Evolutionary conservation across 2,329 filamentous ascomycete genomes (phyloP).

Genomic region (Claviceps africana): DNA sequence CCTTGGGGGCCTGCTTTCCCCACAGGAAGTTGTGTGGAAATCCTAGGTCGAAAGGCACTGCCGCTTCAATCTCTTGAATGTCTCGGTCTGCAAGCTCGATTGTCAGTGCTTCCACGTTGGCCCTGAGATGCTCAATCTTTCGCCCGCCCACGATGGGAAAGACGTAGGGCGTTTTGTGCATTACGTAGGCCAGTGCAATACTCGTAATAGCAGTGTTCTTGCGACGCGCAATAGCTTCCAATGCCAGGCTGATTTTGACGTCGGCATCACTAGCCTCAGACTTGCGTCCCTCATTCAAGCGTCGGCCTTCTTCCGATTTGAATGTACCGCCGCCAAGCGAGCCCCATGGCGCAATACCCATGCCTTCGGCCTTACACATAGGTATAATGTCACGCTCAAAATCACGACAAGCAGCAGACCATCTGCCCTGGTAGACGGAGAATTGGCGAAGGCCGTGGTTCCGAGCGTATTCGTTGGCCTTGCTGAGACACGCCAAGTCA

Average conservation of each 20-base stretch:
- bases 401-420: conserved; percentile 25
- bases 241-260: conserved; percentile 28
- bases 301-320: conserved; percentile 24
- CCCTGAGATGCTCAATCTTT: conserved; percentile 54
- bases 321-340: conserved; percentile 36
- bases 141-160: conserved; percentile 61
- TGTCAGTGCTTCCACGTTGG: conserved; percentile 54
- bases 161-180: conserved; percentile 57
- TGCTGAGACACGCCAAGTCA: conserved; percentile 19
- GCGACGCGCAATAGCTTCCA: conserved; percentile 35
- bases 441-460: conserved; percentile 58
- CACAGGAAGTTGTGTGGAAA: conserved; percentile 52
- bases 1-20: conserved; percentile 21
- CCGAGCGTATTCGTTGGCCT: conserved; percentile 55
- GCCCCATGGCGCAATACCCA: conserved; percentile 47
- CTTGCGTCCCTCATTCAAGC: conserved; percentile 22
- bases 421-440: conserved; percentile 32
- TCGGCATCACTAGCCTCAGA: conserved; percentile 36
- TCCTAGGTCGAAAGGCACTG: conserved; percentile 47
- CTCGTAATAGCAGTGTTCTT: conserved; percentile 30
- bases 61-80: conserved; percentile 50
- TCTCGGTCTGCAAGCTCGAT: conserved; percentile 47
- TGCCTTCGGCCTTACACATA: conserved; percentile 28
- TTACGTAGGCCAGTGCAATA: conserved; percentile 56
- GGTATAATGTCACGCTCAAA: conserved; percentile 30